Evolutionary conservation across 2,329 filamentous ascomycete genomes (phyloP).

Genomic region (Chaetothyriales sp.): DNA sequence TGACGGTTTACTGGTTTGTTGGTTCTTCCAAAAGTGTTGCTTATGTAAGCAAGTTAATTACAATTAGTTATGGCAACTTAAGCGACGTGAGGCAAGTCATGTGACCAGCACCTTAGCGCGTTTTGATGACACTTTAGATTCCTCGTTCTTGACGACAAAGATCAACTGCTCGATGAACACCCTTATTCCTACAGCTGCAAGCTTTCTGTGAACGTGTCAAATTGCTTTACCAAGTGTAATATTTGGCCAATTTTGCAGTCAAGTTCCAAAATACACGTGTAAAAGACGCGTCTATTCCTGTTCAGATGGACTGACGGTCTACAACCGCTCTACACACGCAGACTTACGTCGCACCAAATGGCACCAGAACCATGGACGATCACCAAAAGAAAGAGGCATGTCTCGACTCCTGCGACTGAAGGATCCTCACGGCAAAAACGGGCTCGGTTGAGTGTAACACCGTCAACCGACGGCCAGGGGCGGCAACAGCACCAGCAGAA

Average conservation of each 20-base stretch:
- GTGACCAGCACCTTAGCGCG: neutral
- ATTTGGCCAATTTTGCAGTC: neutral
- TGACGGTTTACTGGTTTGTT: too few relatives aligned
- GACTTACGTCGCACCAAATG: conserved; percentile 3
- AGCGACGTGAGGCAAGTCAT: neutral
- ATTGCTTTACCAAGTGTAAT: neutral
- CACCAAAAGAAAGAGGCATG: conserved; percentile 11
- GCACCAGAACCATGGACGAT: conserved; percentile 8
- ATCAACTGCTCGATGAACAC: neutral
- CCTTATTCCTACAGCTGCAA: neutral
- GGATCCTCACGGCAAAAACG: conserved; percentile 6
- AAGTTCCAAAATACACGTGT: neutral
- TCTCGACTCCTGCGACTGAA: conserved; percentile 4
- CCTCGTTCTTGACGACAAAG: neutral
- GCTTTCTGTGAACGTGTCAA: neutral
- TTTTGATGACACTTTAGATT: neutral
- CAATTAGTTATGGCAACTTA: too few relatives aligned
- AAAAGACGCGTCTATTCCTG: neutral
- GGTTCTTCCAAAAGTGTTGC: too few relatives aligned
- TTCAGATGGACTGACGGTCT: neutral
- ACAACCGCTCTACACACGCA: too few relatives aligned
- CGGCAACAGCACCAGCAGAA: conserved; percentile 10
- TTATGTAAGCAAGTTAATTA: too few relatives aligned
- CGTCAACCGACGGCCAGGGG: neutral
- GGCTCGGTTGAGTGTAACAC: conserved; percentile 1